Evolutionary conservation across 305 asterid genomes (phyloP).

Genomic region (Fraxinus albicans): DNA sequence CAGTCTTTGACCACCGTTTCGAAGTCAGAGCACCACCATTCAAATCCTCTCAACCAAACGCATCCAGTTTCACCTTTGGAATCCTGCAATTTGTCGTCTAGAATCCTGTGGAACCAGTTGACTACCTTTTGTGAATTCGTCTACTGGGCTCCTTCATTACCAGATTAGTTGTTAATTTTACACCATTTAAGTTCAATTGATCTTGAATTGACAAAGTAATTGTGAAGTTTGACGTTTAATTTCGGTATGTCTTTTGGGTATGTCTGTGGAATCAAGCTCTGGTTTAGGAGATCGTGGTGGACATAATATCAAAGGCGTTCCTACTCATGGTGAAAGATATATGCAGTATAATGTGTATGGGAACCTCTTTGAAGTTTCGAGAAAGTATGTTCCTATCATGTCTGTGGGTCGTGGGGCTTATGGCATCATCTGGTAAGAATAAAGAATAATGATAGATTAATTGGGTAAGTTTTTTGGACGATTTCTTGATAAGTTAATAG

Average conservation of each 20-base stretch:
- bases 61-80: too few relatives aligned
- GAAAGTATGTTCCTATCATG: conserved; percentile 63
- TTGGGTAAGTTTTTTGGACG: not conserved
- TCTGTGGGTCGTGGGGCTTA: conserved; percentile 78
- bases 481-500: not conserved
- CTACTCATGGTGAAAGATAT: conserved; percentile 69
- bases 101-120: too few relatives aligned
- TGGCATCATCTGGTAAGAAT: conserved; percentile 67
- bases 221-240: too few relatives aligned
- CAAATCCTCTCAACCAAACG: too few relatives aligned
- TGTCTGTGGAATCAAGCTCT: conserved; percentile 60
- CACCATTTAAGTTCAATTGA: too few relatives aligned
- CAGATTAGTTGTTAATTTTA: too few relatives aligned
- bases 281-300: conserved; percentile 66
- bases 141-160: too few relatives aligned
- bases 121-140: too few relatives aligned
- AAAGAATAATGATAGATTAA: not conserved
- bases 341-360: conserved; percentile 78
- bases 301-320: conserved; percentile 54
- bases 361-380: conserved; percentile 68
- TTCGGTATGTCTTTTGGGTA: conserved; percentile 6
- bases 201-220: too few relatives aligned
- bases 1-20: too few relatives aligned
- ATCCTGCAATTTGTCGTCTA: too few relatives aligned
- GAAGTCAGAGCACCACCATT: too few relatives aligned